Evolutionary conservation across 2,329 filamentous ascomycete genomes (phyloP), one percentile per base, ranked within the genome.

Genomic region (Diaporthe eres): DNA sequence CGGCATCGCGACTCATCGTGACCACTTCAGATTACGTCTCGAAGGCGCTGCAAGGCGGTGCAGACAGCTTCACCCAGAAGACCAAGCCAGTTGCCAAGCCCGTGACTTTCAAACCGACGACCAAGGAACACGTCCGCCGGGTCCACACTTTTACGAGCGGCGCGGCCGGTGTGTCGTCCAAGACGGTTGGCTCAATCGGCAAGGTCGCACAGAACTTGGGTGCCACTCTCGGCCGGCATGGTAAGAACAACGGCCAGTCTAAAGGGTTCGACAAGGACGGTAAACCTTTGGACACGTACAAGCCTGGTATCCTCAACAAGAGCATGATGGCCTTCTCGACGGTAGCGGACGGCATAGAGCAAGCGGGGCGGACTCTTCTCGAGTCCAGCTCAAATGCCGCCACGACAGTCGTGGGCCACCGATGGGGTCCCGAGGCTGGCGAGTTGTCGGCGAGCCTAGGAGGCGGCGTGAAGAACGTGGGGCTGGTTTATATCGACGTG

Each of bases 241-340:
- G 91, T 25, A 86, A 83, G 76, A 89, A 85, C 79, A 88, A 88
- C 78, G 90, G 89, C 28, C 83, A 85, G 34, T 83, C 85, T 19
- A 91, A 90, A 80, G 92, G 93, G 1, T 90, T 89, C 75, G 94
- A 94, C 76, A 90, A 92, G 76, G 91, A 96, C 77, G 94, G 94
- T 49, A 92, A 92, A 71, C 88, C 89, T 5, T 82, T 91, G 9
- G 87, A 89, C 2, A 84, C 83, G 25, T 97, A 97, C 86, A 98
- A 98, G 85, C 96, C 97, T 0, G 96, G 97, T 7, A 86, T 99
- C 42, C 86, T 99, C 79, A 99, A 99, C 86, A 98, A 98, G 88
- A 95, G 93, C 77, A 88, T 99, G 87, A 98, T 99, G 87, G 97
- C 97, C 0, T 98, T 98, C 84, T 95, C 94, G 53, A 99, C 97